Base-by-base conservation (phyloP, 2,329 filamentous ascomycete genomes). In the Chaetomium sp. region DNA sequence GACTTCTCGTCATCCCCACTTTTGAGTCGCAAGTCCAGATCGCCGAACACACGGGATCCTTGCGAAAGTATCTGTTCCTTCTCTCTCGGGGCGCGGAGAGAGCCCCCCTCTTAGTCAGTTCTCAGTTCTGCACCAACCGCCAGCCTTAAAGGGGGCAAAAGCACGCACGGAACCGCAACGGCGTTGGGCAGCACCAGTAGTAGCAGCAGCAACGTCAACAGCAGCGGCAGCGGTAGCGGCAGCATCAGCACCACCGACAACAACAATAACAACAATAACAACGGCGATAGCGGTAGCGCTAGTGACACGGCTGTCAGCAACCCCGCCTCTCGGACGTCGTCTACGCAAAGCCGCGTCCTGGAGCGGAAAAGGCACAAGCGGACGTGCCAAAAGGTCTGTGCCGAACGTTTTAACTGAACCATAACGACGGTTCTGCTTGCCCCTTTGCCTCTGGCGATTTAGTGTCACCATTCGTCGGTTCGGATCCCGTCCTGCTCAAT, bases 1-100 rank as follows among this genome's bases (percentile, higher is more conserved):
- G 60, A 63, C 42, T 55, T 60, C 59, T 64, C 58, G 54, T 41
- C 58, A 62, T 61, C 62, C 54, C 65, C 62, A 63, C 64, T 62
- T 58, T 63, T 55, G 56, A 60, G 56, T 56, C 59, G 53, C 59
- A 57, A 61, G 53, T 43, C 55, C 57, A 54, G 52, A 48, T 55
- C 54, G 38, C 45, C 33, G 50, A 53, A 47, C 52, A 46, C 54
- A 56, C 53, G 52, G 50, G 45, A 38, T 51, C 54, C 53, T 58
- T 58, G 59, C 49, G 52, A 44, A 58, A 47, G 47, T 49, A 52
- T 45, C 48, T 45, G 19, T 27, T 27, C 19, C 19, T 48, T 53
- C 43, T 49, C 19, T 40, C 35, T 41, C 32, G 32, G 48, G 46
- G 50, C 42, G 37, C 14, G 19, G 53, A 51, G 36, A 59, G 53